phyloP scores from a whole-genome alignment of 805 yeast genomes.

The Metschnikowia sp. region DNA sequence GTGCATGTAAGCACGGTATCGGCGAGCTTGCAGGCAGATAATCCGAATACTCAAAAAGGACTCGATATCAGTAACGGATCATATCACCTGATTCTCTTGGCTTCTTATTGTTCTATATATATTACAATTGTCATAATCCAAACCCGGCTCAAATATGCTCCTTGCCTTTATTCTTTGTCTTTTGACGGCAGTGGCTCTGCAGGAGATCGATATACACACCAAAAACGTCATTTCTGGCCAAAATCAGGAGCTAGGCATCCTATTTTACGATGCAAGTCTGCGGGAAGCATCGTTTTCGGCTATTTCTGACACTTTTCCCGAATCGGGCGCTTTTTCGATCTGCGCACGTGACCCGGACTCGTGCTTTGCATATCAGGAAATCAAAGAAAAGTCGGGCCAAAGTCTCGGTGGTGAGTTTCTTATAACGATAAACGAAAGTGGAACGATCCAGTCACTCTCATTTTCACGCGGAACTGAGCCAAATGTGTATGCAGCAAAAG shows the following conservation, averaged over 20 bases:
- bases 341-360: conserved; percentile 30
- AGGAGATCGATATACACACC: conserved; percentile 8
- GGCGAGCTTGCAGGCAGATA: too few relatives aligned
- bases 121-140: too few relatives aligned
- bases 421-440: conserved; percentile 3
- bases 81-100: too few relatives aligned
- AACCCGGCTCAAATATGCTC: neutral
- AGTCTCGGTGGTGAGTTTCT: conserved; percentile 11
- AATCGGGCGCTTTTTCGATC: conserved; percentile 22
- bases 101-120: too few relatives aligned
- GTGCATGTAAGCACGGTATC: too few relatives aligned
- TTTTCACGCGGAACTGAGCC: neutral
- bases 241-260: conserved; percentile 14
- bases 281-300: conserved; percentile 10
- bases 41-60: too few relatives aligned
- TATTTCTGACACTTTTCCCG: neutral
- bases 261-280: conserved; percentile 12
- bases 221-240: neutral
- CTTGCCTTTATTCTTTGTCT: neutral
- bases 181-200: conserved; percentile 7
- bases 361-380: conserved; percentile 27
- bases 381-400: neutral
- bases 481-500: neutral
- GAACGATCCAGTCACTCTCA: conserved; percentile 5
- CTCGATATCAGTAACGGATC: too few relatives aligned